Base-by-base conservation (phyloP, 768 basidiomycete genomes). In the Tylopilus cervinicoccineus region DNA sequence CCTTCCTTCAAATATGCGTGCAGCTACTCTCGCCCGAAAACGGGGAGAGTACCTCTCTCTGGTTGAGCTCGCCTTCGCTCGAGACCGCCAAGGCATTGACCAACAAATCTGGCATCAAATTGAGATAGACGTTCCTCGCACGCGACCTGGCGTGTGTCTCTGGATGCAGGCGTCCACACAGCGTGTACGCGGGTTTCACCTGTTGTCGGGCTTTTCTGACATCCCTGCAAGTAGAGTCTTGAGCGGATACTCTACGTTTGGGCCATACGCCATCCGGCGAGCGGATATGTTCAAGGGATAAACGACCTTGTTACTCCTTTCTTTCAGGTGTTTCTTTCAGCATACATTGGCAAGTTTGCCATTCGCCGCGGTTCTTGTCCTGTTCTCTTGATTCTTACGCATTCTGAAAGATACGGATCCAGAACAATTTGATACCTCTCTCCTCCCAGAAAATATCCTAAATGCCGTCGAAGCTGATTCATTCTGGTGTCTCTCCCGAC, bases 71-170 rank as follows among this genome's bases (percentile, higher is more conserved):
- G 86, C 96, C 14, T 99, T 98, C 65, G 83, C 88, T 12, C 79
- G 89, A 32, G 92, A 92, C 49, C 79, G 81, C 26, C 84, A 88
- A 48, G 84, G 88, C 0, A 76, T 95, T 26, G 95, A 99, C 67
- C 92, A 93, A 59, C 88, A 91, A 68, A 95, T 98, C 63, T 98
- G 96, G 96, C 96, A 98, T 70, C 96, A 99, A 68, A 98, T 98
- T 58, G 92, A 93, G 62, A 98, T 97, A 51, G 96, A 99, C 61
- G 95, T 97, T 6, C 96, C 96, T 11, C 77, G 96, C 45, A 99
- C 96, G 32, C 72, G 94, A 42, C 94, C 96, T 16, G 93, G 94
- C 19, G 84, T 95, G 11, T 77, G 74, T 29, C 69, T 99, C 19
- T 99, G 96, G 96, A 88, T 90, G 82, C 83, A 90, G 58, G 82